Conservation (phyloP, 2,329 filamentous ascomycete genomes). For the Cercospora citrullina region DNA sequence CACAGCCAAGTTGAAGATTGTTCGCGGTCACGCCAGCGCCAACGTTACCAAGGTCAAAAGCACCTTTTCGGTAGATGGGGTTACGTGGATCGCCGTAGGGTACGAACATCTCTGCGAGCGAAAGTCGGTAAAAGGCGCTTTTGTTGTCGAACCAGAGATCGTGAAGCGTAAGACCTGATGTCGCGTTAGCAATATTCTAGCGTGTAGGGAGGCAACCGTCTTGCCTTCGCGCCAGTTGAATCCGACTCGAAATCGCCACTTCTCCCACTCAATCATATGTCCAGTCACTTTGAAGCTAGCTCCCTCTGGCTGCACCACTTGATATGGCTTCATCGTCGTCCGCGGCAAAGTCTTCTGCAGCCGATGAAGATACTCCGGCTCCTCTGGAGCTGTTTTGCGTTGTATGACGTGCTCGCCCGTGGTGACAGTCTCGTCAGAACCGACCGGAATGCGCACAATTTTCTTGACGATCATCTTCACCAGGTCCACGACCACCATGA, state of each 20-base stretch:
- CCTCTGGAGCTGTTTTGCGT: background rate
- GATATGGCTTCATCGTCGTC: slow-evolving; percentile 61
- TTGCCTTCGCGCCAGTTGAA: slow-evolving; percentile 63
- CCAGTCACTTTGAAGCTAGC: slow-evolving; percentile 61
- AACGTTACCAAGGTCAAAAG: slow-evolving; percentile 69
- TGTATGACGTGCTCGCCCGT: background rate
- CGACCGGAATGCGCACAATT: background rate
- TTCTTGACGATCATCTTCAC: background rate
- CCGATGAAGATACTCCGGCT: background rate
- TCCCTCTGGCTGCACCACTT: slow-evolving; percentile 70
- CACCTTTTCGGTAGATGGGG: slow-evolving; percentile 68
- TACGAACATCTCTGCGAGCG: slow-evolving; percentile 67
- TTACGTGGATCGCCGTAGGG: slow-evolving; percentile 63
- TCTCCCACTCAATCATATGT: slow-evolving; percentile 61
- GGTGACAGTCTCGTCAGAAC: background rate
- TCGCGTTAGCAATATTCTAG: no score
- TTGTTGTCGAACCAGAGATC: slow-evolving; percentile 56
- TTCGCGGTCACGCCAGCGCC: slow-evolving; percentile 67
- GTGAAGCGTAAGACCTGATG: slow-evolving; percentile 58
- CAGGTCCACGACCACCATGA: background rate
- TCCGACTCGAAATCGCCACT: slow-evolving; percentile 61
- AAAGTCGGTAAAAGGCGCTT: slow-evolving; percentile 66
- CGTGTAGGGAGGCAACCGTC: no score
- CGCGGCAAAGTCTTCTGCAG: background rate
- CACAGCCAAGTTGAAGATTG: slow-evolving; percentile 67